These are phyloP conservation scores for Fomitopsis schrenkii DNA, from an alignment of 1,284 basidiomycete genomes.

Conservation along the genomic window DNA sequence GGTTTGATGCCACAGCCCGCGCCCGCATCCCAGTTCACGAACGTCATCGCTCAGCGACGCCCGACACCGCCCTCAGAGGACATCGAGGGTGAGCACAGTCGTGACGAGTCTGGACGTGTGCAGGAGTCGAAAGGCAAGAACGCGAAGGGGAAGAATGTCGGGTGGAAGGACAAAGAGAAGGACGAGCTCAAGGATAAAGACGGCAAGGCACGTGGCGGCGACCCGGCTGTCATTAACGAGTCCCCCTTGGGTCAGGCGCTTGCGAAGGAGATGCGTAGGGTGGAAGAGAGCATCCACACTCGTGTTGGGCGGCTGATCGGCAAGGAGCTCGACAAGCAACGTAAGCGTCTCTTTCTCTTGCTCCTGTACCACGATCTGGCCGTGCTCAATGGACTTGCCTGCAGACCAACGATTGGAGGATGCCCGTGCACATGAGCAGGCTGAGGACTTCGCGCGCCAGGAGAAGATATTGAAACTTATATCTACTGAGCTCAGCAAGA, in stretches of 20 bases:
- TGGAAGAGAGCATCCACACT: slow-evolving; percentile 72
- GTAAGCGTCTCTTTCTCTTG: slow-evolving; percentile 35
- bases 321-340: slow-evolving; percentile 85
- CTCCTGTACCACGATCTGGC: not conserved
- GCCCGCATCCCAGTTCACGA: slow-evolving; percentile 36
- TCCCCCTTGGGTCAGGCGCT: slow-evolving; percentile 50
- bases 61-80: slow-evolving; percentile 74
- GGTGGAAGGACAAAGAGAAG: slow-evolving; percentile 54
- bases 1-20: slow-evolving; percentile 11
- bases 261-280: slow-evolving; percentile 72
- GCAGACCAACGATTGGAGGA: slow-evolving; percentile 79
- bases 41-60: slow-evolving; percentile 32
- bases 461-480: slow-evolving; percentile 85
- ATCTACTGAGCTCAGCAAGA: slow-evolving; percentile 77
- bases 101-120: slow-evolving; percentile 49
- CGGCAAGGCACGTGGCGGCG: slow-evolving; percentile 32
- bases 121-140: slow-evolving; percentile 51
- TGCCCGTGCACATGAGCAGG: slow-evolving; percentile 67
- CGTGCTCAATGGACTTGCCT: not conserved
- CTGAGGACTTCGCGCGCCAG: slow-evolving; percentile 74
- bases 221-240: slow-evolving; percentile 43
- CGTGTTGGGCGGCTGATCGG: slow-evolving; percentile 70
- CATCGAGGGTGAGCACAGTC: slow-evolving; percentile 54
- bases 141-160: slow-evolving; percentile 56
- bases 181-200: slow-evolving; percentile 43